These are phyloP conservation scores for Neckera pumila DNA, from an alignment of 225 moss, liverwort and hornwort species.

Conservation along the genomic window DNA sequence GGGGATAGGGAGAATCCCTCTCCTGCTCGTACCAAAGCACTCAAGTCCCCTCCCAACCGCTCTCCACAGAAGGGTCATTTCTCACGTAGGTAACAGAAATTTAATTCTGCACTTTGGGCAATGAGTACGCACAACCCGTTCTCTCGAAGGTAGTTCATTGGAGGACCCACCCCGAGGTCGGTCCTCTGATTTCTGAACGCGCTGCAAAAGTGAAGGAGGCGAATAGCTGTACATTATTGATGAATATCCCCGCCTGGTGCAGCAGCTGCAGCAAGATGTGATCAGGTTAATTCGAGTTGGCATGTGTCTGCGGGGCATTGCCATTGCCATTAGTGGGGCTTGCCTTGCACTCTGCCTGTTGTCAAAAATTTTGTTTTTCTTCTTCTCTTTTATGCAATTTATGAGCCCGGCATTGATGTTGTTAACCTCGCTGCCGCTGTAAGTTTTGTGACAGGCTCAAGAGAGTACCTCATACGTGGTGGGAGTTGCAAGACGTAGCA, in stretches of 20 bases:
- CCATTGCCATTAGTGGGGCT: not conserved
- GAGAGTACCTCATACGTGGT: not conserved
- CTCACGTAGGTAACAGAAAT: constrained; percentile 27
- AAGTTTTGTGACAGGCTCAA: constrained; percentile 5
- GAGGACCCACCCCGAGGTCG: not conserved
- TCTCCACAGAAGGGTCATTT: constrained; percentile 33
- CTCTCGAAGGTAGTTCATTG: not conserved
- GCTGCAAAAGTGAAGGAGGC: not conserved
- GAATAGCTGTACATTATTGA: constrained; percentile 16
- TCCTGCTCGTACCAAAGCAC: constrained; percentile 21
- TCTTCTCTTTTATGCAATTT: not conserved
- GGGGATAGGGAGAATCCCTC: constrained; percentile 16
- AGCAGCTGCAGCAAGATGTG: constrained; percentile 5
- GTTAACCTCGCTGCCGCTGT: not conserved
- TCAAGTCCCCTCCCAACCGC: constrained; percentile 23
- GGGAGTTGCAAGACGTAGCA: not conserved
- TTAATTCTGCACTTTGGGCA: not conserved
- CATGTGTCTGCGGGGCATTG: not conserved
- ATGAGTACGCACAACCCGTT: not conserved
- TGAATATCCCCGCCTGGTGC: not conserved
- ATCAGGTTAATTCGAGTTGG: not conserved
- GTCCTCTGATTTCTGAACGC: not conserved
- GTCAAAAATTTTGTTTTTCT: not conserved
- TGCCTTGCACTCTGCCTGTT: not conserved
- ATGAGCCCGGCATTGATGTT: not conserved